Evolutionary conservation across 116 monocot species (phyloP), one percentile per base, ranked within the genome.

Genomic region (Dioscorea cayenensis): DNA sequence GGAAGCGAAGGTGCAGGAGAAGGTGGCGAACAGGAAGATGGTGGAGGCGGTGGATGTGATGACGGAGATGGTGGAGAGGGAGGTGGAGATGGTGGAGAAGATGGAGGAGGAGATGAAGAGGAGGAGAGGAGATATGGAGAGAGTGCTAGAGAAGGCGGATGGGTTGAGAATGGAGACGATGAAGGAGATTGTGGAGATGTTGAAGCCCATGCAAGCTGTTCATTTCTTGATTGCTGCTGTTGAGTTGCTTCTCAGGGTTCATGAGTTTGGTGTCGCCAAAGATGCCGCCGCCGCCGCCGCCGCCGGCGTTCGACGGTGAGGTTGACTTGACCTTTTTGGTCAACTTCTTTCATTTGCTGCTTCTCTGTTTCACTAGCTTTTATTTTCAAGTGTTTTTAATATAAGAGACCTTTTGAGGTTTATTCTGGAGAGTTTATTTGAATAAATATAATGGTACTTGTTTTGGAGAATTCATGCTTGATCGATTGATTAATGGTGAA

Each of bases 191-290:
- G 66, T 74, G 43, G 81, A 68, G 51, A 69, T 67, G 2, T 36
- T 81, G 51, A 8, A 60, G 59, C 80, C 86, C 22, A 59, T 71
- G 29, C 86, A 87, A 68, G 83, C 80, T 16, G 83, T 78, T 4
- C 83, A 87, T 61, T 83, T 87, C 75, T 71, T 87, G 48, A 77
- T 83, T 36, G 77, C 80, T 17, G 83, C 83, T 0, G 83, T 72
- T 3, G 83, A 87, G 83, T 52, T 83, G 52, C 80, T 75, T 59
- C 75, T 83, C 36, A 28, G 67, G 6, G 77, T 87, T n/a, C 86
- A 80, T 19, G 75, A 83, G 36, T 87, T 73, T 36, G 86, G 86
- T 2, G 77, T 70, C 70, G 51, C 17, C 20, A 79, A 83, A 58
- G 83, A 83, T 28, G 20, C 36, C 11, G 7, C 29, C 52, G 28